Conservation (phyloP, 2,329 filamentous ascomycete species). For the Colletotrichum sidae region DNA sequence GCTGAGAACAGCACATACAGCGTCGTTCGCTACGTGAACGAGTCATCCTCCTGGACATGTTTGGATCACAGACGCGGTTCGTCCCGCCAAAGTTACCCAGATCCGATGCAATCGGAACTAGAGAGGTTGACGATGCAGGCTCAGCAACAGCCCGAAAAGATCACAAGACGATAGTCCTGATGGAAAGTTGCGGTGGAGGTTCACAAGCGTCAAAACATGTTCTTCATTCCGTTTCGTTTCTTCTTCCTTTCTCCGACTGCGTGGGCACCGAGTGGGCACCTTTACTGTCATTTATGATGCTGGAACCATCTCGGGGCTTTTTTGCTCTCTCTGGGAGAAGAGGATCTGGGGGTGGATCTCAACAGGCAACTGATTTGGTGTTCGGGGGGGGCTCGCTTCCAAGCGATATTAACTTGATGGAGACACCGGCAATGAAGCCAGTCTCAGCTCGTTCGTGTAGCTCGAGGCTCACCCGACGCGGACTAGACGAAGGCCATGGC, state of each 20-base stretch:
- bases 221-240: no score
- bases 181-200: not conserved
- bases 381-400: not conserved
- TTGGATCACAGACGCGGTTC: constrained; percentile 1
- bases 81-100: not conserved
- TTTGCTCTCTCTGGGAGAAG: not conserved
- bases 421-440: not conserved
- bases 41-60: constrained; percentile 25
- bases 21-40: constrained; percentile 26
- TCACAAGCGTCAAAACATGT: no score
- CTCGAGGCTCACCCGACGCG: not conserved
- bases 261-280: no score
- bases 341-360: constrained; percentile 16
- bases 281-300: not conserved
- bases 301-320: not conserved
- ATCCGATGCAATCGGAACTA: constrained; percentile 21
- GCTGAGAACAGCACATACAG: constrained; percentile 21
- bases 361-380: constrained; percentile 6
- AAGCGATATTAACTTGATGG: constrained; percentile 10
- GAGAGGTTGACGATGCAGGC: constrained; percentile 14
- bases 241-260: no score
- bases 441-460: not conserved
- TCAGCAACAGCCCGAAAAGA: not conserved
- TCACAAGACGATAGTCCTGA: not conserved
- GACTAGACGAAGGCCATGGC: not conserved